Evolutionary conservation across 805 yeast genomes (phyloP).

Genomic region (Candida glaebosa): DNA sequence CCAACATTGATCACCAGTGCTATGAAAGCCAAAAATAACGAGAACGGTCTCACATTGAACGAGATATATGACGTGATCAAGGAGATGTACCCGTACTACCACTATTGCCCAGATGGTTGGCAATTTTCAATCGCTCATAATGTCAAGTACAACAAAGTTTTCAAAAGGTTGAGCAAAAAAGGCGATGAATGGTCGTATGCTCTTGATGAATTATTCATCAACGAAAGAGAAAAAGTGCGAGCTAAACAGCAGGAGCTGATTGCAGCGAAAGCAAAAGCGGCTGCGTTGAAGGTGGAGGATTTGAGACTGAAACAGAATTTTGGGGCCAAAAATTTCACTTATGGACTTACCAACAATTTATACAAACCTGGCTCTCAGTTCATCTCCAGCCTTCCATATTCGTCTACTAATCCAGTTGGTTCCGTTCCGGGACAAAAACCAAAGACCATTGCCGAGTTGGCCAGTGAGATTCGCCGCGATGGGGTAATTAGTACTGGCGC

Average conservation of each 20-base stretch:
- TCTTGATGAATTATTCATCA: slow-evolving; percentile 77
- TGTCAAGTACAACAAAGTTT: slow-evolving; percentile 79
- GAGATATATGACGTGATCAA: slow-evolving; percentile 86
- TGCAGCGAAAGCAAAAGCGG: slow-evolving; percentile 55
- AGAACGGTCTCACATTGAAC: slow-evolving; percentile 57
- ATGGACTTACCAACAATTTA: slow-evolving; percentile 19
- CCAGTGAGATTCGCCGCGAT: slow-evolving; percentile 38
- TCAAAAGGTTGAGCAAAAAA: slow-evolving; percentile 54
- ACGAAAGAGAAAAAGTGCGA: slow-evolving; percentile 75
- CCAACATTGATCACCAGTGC: slow-evolving; percentile 80
- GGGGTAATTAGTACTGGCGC: slow-evolving; percentile 24
- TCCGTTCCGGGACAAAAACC: slow-evolving; percentile 22
- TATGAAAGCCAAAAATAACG: slow-evolving; percentile 60
- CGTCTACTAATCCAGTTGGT: slow-evolving; percentile 12
- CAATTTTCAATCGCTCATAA: slow-evolving; percentile 92
- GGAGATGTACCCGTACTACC: slow-evolving; percentile 85
- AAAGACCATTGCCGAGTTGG: slow-evolving; percentile 40
- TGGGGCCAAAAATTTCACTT: slow-evolving; percentile 21
- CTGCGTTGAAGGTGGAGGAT: slow-evolving; percentile 50
- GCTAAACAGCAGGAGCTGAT: slow-evolving; percentile 61
- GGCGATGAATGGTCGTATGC: slow-evolving; percentile 85
- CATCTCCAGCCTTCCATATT: slow-evolving; percentile 16
- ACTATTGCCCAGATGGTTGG: slow-evolving; percentile 97
- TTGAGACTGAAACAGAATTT: slow-evolving; percentile 41
- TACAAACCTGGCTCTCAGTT: slow-evolving; percentile 14